Conservation (phyloP, 192 early-diverging fungal species). For the Nowakowskiella sp. region DNA sequence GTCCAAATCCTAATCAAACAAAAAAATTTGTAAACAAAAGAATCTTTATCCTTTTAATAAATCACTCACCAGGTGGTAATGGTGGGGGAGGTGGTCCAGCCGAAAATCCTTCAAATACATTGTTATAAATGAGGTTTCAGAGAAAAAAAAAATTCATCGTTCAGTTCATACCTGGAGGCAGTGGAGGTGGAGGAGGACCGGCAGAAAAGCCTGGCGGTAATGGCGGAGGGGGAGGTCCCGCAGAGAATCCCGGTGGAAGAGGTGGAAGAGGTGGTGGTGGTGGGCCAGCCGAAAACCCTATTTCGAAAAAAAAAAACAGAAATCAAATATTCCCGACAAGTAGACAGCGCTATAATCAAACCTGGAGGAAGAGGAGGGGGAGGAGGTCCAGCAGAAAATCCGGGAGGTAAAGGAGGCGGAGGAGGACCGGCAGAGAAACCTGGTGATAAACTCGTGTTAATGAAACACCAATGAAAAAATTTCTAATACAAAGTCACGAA, state of each 20-base stretch:
- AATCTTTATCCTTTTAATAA: background rate
- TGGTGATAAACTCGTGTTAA: background rate
- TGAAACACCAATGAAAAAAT: conserved; percentile 8
- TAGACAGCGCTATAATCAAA: background rate
- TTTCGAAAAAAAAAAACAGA: background rate
- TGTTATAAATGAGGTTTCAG: too few species aligned
- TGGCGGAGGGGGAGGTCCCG: conserved; percentile 25
- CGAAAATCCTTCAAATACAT: background rate
- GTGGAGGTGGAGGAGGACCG: conserved; percentile 29
- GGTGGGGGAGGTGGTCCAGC: conserved; percentile 16
- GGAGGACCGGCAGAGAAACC: conserved; percentile 5
- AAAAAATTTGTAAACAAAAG: background rate
- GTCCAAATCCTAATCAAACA: background rate
- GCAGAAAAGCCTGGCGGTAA: conserved; percentile 20
- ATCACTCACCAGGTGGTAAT: conserved; percentile 1
- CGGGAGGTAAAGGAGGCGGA: conserved; percentile 8
- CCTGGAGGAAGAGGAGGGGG: conserved; percentile 28
- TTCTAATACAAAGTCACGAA: conserved; percentile 12
- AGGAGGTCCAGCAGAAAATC: conserved; percentile 19
- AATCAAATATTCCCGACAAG: background rate
- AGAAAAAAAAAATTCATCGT: conserved; percentile 2
- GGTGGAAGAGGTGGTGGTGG: conserved; percentile 25
- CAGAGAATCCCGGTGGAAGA: conserved; percentile 21
- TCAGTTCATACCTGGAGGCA: conserved; percentile 18
- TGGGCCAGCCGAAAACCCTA: conserved; percentile 9